Base-by-base conservation (phyloP, 192 early-diverging fungal species). In the Neocallimastix lanati region DNA sequence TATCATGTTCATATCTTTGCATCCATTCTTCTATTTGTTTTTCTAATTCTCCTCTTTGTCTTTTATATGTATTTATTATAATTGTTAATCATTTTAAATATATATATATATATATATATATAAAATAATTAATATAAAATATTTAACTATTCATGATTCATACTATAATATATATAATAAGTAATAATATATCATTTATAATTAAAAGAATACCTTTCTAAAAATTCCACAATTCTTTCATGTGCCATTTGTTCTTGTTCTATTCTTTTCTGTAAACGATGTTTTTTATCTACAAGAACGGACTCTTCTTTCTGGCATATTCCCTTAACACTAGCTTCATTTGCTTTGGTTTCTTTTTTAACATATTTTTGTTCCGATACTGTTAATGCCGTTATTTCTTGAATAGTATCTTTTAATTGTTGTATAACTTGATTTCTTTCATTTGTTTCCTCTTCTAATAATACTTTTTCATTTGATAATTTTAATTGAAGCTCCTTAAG, bases 391-490 rank as follows among this genome's bases (percentile, higher is more conserved):
- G 87, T 90, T 79, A 90, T 90, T 81, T 90, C 89, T 78, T 90
- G 89, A 78, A 90, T 90, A 21, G 89, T 90, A 82, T 90, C 89
- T 80, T 90, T 90, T 29, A 90, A 82, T 79, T 90, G 89, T 81
- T 88, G 88, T 50, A 90, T 90, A 29, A 90, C 89, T 81, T 86
- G 82, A 81, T 89, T 87, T 29, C 89, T 79, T 78, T 90, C 89
- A 78, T 82, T 82, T 13, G 84, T 82, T 83, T 90, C 89, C 76
- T 90, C 88, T 76, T 90, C 86, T 50, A 88, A 82, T 50, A 88
- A 82, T 77, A 82, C 81, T 35, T 87, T 84, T 79, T 90, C 89
- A 78, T 84, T 85, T 1, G 82, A 78, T 12, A 90, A 82, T 35
- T 90, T 86, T n/a, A 83, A 81, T 77, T 87, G 86, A 15, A 90